These are phyloP conservation scores for Syzygium oleosum DNA, from an alignment of 345 rosid genomes.

Conservation along the genomic window DNA sequence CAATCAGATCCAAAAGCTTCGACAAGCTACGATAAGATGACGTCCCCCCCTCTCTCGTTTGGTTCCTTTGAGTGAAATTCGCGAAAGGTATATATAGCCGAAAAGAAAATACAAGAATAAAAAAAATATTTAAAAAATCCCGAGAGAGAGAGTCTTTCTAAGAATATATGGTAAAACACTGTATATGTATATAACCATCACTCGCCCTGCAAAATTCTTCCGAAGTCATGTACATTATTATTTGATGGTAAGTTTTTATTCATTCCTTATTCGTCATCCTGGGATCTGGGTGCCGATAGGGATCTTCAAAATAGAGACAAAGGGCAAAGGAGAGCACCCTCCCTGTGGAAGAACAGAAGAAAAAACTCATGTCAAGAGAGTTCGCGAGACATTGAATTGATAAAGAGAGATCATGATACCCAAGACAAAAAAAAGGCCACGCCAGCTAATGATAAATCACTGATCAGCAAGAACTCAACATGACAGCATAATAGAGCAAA, in stretches of 20 bases:
- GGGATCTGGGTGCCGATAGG: neutral
- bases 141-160: neutral
- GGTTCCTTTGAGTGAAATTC: neutral
- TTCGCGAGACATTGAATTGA: neutral
- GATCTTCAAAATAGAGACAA: neutral
- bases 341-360: neutral
- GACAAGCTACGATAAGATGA: neutral
- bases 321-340: neutral
- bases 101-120: neutral
- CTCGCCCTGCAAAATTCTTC: neutral
- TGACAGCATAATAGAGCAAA: neutral
- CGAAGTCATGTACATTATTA: neutral
- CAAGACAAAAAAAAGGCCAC: neutral
- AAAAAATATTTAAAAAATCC: neutral
- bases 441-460: neutral
- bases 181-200: neutral
- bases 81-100: neutral
- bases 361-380: neutral
- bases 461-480: neutral
- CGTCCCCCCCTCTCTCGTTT: neutral
- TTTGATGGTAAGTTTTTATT: neutral
- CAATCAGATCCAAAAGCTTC: neutral
- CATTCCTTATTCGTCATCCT: neutral
- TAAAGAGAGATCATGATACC: neutral
- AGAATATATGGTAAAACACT: neutral